Evolutionary conservation across 306 rosid genomes (phyloP).

Genomic region (Quercus glauca): DNA sequence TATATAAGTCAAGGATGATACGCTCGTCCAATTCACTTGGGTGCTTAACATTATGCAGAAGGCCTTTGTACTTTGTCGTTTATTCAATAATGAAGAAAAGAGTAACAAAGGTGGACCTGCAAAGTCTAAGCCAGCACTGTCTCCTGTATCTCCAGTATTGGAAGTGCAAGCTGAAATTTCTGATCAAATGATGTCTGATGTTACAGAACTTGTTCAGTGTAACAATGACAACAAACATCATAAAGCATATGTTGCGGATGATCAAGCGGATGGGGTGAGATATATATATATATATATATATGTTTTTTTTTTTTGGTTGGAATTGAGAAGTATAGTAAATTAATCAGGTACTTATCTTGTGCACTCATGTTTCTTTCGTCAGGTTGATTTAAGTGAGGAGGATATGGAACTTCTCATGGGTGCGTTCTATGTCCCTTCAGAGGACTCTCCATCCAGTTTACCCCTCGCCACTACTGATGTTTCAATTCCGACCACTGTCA

Average conservation of each 20-base stretch:
- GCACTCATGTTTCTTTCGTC: constrained; percentile 16
- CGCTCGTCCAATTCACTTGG: constrained; percentile 18
- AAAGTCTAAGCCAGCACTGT: too few species aligned
- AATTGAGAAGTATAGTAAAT: background rate
- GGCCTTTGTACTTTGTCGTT: constrained; percentile 79
- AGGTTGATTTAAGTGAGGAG: constrained; percentile 13
- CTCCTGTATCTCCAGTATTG: background rate
- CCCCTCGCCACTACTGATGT: too few species aligned
- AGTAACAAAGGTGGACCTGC: too few species aligned
- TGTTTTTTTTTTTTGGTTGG: background rate
- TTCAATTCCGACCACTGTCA: too few species aligned
- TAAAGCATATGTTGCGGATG: constrained; percentile 12
- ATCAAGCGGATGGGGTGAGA: constrained; percentile 18
- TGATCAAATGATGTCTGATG: too few species aligned
- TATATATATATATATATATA: too few species aligned
- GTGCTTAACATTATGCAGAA: constrained; percentile 46
- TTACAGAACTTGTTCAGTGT: too few species aligned
- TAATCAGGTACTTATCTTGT: background rate
- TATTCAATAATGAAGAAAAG: constrained; percentile 37
- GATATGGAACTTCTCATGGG: background rate
- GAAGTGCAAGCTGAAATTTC: too few species aligned
- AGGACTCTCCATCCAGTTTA: background rate
- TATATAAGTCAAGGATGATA: constrained; percentile 1
- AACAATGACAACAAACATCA: constrained; percentile 14
- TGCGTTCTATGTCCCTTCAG: constrained; percentile 28